Percentiles rank a stretch among this genome's conserved stretches.
Evolutionary conservation across 164 flowering plant genomes (phyloP).

Genomic region (Cinnamomum chago): DNA sequence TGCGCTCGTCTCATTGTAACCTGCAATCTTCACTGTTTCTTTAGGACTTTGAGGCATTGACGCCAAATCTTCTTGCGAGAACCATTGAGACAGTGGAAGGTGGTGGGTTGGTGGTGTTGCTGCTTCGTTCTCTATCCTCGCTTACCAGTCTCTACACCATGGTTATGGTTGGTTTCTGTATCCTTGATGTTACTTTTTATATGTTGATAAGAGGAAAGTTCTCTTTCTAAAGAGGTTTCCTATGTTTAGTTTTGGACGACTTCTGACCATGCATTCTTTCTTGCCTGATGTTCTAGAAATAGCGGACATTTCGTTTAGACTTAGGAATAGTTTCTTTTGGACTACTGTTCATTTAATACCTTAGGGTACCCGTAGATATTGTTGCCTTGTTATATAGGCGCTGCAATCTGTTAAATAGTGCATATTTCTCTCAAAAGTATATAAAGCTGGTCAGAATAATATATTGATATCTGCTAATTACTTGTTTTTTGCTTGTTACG

Average conservation of each 20-base stretch:
- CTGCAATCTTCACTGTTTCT: not conserved
- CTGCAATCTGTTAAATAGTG: not conserved
- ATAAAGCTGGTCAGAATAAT: too few species aligned
- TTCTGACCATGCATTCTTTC: not conserved
- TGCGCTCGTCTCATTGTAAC: not conserved
- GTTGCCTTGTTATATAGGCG: not conserved
- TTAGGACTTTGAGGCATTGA: constrained; percentile 97
- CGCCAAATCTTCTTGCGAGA: constrained; percentile 95
- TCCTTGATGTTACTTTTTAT: not conserved
- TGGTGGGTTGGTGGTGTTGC: constrained; percentile 80
- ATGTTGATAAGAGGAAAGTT: not conserved
- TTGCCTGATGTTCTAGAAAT: not conserved
- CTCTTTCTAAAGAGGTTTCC: not conserved
- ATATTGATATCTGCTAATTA: not conserved
- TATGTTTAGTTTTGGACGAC: not conserved
- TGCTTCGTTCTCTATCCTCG: constrained; percentile 75
- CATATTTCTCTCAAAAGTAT: too few species aligned
- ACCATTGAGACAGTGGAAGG: constrained; percentile 98
- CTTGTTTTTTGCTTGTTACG: too few species aligned
- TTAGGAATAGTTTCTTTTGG: not conserved
- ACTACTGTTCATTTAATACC: not conserved
- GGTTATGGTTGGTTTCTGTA: constrained; percentile 70
- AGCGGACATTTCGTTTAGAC: not conserved
- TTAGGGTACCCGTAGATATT: too few species aligned
- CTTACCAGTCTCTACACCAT: constrained; percentile 92